Conservation (phyloP, 1,284 basidiomycete genomes). For the Chalciporus piperatoides region DNA sequence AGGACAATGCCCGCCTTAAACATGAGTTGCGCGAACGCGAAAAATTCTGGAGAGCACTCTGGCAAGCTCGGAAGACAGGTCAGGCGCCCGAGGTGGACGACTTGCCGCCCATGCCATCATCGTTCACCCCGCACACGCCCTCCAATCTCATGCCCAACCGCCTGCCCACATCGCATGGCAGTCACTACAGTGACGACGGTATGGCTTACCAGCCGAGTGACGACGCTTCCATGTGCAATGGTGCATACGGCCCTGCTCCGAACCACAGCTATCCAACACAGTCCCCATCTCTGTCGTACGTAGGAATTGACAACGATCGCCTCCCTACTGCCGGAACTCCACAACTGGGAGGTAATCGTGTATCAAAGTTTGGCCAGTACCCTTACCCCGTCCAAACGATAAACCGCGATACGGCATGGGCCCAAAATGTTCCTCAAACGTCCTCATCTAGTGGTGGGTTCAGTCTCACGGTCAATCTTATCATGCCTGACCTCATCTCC, state of each 20-base stretch:
- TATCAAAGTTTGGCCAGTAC: slow-evolving; percentile 54
- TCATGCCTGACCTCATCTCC: slow-evolving; percentile 48
- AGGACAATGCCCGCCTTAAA: slow-evolving; percentile 60
- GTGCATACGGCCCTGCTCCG: slow-evolving; percentile 39
- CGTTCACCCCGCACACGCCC: slow-evolving; percentile 34
- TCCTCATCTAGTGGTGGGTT: slow-evolving; percentile 44
- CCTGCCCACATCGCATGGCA: slow-evolving; percentile 31
- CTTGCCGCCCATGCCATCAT: slow-evolving; percentile 48
- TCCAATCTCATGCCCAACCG: slow-evolving; percentile 22
- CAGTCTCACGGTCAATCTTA: slow-evolving; percentile 43
- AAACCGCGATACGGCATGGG: slow-evolving; percentile 54
- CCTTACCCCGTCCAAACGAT: slow-evolving; percentile 48
- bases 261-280: slow-evolving; percentile 42
- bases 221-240: slow-evolving; percentile 43
- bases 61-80: slow-evolving; percentile 54
- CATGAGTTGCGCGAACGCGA: slow-evolving; percentile 67
- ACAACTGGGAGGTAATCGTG: slow-evolving; percentile 38
- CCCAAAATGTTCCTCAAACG: slow-evolving; percentile 40
- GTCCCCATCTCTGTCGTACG: slow-evolving; percentile 47
- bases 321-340: slow-evolving; percentile 37
- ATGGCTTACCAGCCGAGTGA: slow-evolving; percentile 44
- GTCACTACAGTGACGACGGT: slow-evolving; percentile 39
- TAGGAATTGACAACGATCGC: slow-evolving; percentile 39
- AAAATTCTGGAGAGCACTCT: slow-evolving; percentile 64
- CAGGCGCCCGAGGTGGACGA: slow-evolving; percentile 55